Base-by-base conservation (phyloP, 1,139 yeast species). In the Geotrichum carabidarum region DNA sequence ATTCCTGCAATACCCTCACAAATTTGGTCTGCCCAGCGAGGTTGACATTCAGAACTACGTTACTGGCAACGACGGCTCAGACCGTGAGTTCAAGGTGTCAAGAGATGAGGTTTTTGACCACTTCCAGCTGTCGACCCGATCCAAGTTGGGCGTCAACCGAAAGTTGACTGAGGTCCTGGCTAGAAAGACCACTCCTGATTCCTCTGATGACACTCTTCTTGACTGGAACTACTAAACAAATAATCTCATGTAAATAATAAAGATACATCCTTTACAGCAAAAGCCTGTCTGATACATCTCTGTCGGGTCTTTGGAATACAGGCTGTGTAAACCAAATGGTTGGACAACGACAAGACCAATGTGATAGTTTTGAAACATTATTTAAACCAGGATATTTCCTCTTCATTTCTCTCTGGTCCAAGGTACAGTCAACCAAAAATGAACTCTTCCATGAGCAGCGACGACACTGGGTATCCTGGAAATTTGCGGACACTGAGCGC, bases 11-110 rank as follows among this genome's bases (percentile, higher is more conserved):
- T 86, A 91, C 68, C 96, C 96, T 36, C 81, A 79, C 71, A 77
- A 80, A 65, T 86, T 81, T 77, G 96, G 95, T 37, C 77, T 93
- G 61, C 98, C 98, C 51, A 74, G 80, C 12, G 86, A 84, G 69
- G 61, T 66, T 51, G 84, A 81, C 57, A 76, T 82, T 57, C 77
- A 78, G 62, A 72, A 73, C 54, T 86, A 76, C 68, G 79, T 86
- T 51, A 80, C 81, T 48, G 91, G 91, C 30, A 77, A 62, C 12
- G 80, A 81, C 56, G 82, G 83, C 11, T 77, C 83, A 17, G 79
- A 76, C 52, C 91, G 91, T 73, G 91, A 83, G 40, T 82, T 78
- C 68, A 81, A 85, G 68, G 85, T 85, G 30, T 83, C 93, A 9
- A 81, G 80, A 51, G 67, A 72, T 48, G 95, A 87, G 64, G 83